These are phyloP conservation scores for Ganoderma lucidum DNA, from an alignment of 1,284 basidiomycete species.

Conservation along the genomic window DNA sequence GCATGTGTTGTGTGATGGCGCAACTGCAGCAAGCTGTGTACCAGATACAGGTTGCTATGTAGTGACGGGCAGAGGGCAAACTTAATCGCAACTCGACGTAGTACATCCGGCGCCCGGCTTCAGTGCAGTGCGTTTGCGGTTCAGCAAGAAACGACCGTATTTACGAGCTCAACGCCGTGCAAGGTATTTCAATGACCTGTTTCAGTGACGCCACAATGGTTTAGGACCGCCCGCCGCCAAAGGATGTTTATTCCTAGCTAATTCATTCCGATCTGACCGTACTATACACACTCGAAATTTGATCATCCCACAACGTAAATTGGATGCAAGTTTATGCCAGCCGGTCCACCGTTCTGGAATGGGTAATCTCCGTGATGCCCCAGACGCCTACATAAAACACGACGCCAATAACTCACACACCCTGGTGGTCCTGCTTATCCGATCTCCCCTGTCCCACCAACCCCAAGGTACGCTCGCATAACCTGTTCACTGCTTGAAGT, in stretches of 20 bases:
- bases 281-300: too few species aligned
- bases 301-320: too few species aligned
- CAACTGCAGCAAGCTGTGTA: not conserved
- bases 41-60: not conserved
- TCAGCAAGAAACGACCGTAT: not conserved
- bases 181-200: not conserved
- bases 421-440: not conserved
- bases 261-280: not conserved
- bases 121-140: not conserved
- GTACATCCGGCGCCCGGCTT: too few species aligned
- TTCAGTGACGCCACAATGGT: not conserved
- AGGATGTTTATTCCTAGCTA: not conserved
- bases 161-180: not conserved
- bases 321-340: too few species aligned
- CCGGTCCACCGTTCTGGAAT: not conserved
- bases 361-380: not conserved
- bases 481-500: not conserved
- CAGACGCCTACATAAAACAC: not conserved
- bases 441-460: not conserved
- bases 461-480: not conserved
- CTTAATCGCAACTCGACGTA: too few species aligned
- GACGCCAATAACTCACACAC: not conserved
- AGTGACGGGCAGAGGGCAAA: not conserved
- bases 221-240: not conserved
- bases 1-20: not conserved